phyloP scores from a whole-genome alignment of 148 eudicot genomes.

The Silene latifolia region DNA sequence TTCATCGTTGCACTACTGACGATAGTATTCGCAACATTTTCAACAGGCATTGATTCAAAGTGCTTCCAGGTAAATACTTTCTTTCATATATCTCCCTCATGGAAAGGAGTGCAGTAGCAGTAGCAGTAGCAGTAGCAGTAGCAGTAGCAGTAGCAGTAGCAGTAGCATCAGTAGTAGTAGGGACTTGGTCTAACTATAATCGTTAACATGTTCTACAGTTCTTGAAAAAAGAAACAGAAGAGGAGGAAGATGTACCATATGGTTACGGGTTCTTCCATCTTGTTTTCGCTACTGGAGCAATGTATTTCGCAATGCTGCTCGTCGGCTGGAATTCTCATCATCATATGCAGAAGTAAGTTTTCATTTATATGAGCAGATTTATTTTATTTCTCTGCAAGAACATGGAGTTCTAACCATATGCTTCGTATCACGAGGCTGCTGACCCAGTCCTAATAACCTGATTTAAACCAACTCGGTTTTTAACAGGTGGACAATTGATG shows the following conservation, averaged over 20 bases:
- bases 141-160: no score
- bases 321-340: constrained; percentile 83
- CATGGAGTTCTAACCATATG: not conserved
- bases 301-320: constrained; percentile 86
- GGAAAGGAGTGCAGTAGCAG: not conserved
- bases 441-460: not conserved
- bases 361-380: not conserved
- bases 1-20: constrained; percentile 71
- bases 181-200: not conserved
- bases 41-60: constrained; percentile 85
- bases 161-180: no score
- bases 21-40: constrained; percentile 81
- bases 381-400: not conserved
- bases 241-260: constrained; percentile 70
- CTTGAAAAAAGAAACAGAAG: constrained; percentile 41
- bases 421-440: no score
- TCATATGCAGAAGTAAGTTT: constrained; percentile 57
- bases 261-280: constrained; percentile 87
- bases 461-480: not conserved
- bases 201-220: constrained; percentile 40
- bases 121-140: no score
- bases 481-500: constrained; percentile 83
- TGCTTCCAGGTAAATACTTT: constrained; percentile 61
- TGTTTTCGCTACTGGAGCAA: constrained; percentile 82
- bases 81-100: not conserved